Evolutionary conservation across 2,329 filamentous ascomycete genomes (phyloP), one percentile per base, ranked within the genome.

Genomic region (Colletotrichum sp.): DNA sequence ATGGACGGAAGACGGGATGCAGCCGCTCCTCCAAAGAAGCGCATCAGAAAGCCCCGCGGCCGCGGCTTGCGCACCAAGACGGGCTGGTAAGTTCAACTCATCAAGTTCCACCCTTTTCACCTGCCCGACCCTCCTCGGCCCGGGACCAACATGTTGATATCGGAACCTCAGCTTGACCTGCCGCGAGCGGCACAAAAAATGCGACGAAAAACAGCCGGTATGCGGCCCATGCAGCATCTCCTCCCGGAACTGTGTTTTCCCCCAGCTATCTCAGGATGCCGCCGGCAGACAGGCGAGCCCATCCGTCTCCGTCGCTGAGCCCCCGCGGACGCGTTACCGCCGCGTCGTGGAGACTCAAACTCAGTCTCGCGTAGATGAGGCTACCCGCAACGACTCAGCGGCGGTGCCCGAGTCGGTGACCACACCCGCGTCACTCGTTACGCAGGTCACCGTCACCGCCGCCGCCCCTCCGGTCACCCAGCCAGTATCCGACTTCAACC

Each of bases 131-230:
- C n/a, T 13, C 30, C 67, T 66, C 60, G 67, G 39, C 8, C 32
- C 60, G 52, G 22, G 67, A 62, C 15, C 34, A 43, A 22, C 70
- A 27, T 48, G 72, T 48, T 36, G 16, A 64, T 34, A 61, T 39
- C 61, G 7, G 15, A 48, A 9, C 43, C 15, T 70, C 77, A 87
- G 85, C 77, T 80, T 86, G 60, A 87, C 85, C 16, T 88, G 87
- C 78, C 85, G 86, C 65, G 83, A 83, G 74, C 82, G 88, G 71
- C 85, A 88, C 75, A 87, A 89, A 79, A 90, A 89, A 81, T 89
- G 88, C 78, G 87, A 88, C 77, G 88, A 89, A 80, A 81, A 81
- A 43, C 86, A 77, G 52, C 79, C 79, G 3, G 66, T 79, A 22
- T 81, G 80, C 64, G 79, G 79, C 16, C 79, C 80, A 18, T 81